These are phyloP conservation scores for Colletotrichum euphorbiae DNA, from an alignment of 2,329 filamentous ascomycete genomes.

Conservation along the genomic window DNA sequence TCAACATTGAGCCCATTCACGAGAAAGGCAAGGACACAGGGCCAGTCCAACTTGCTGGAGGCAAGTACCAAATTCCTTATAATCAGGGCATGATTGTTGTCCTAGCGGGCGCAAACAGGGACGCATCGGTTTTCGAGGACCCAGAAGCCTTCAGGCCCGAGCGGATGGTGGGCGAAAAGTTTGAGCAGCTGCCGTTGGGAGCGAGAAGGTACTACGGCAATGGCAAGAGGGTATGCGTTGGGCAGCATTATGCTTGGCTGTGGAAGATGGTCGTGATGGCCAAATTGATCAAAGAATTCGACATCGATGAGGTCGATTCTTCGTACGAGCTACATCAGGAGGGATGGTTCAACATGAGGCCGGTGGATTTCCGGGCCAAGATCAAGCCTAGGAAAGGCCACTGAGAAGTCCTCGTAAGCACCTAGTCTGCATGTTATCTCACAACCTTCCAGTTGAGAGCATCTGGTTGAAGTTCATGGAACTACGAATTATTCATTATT, in stretches of 20 bases:
- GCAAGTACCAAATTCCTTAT: constrained; percentile 62
- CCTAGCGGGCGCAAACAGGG: constrained; percentile 62
- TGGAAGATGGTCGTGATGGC: constrained; percentile 57
- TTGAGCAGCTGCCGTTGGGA: constrained; percentile 55
- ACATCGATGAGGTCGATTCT: constrained; percentile 57
- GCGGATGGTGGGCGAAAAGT: constrained; percentile 60
- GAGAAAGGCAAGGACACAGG: constrained; percentile 52
- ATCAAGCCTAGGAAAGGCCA: constrained; percentile 53
- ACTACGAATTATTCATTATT: background rate
- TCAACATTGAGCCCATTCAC: constrained; percentile 64
- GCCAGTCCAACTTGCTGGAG: constrained; percentile 60
- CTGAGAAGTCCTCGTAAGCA: too few relatives aligned
- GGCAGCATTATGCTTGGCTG: constrained; percentile 62
- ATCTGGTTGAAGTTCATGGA: too few relatives aligned
- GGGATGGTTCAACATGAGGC: constrained; percentile 65
- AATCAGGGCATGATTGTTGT: constrained; percentile 63
- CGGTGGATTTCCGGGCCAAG: constrained; percentile 58
- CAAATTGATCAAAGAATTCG: constrained; percentile 57
- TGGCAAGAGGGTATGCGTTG: constrained; percentile 64
- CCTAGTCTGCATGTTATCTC: too few relatives aligned
- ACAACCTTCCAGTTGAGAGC: too few relatives aligned
- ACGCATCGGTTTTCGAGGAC: constrained; percentile 60
- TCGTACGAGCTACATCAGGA: constrained; percentile 57
- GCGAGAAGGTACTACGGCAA: constrained; percentile 65
- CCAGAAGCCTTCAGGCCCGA: constrained; percentile 60